These are phyloP conservation scores for Chenopodium album DNA, from an alignment of 148 eudicot species.

Conservation along the genomic window DNA sequence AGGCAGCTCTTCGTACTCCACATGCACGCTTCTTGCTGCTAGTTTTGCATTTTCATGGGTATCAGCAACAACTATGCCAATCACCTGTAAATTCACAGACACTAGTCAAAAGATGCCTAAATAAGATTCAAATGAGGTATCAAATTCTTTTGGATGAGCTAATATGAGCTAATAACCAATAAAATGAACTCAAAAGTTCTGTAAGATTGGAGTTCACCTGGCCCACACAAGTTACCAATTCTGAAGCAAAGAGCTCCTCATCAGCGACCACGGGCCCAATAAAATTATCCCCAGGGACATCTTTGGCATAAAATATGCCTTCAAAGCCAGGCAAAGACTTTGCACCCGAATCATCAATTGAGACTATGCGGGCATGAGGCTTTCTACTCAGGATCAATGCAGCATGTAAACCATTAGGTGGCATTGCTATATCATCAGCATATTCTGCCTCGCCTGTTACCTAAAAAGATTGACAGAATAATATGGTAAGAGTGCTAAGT, in stretches of 20 bases:
- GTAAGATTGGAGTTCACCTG: conserved; percentile 46
- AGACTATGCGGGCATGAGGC: conserved; percentile 93
- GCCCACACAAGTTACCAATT: conserved; percentile 93
- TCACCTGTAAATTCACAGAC: conserved; percentile 46
- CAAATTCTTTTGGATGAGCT: too few relatives aligned
- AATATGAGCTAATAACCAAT: too few relatives aligned
- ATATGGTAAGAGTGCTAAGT: too few relatives aligned
- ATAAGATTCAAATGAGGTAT: neutral
- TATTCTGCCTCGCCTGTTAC: conserved; percentile 98
- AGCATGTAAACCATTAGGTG: conserved; percentile 81
- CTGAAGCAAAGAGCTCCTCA: conserved; percentile 92
- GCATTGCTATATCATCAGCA: conserved; percentile 81
- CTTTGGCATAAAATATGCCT: conserved; percentile 77
- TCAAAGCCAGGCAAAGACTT: conserved; percentile 75
- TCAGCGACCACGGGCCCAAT: conserved; percentile 74
- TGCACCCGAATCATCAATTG: conserved; percentile 77
- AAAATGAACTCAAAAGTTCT: too few relatives aligned
- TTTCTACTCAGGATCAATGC: conserved; percentile 77
- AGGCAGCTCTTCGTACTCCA: conserved; percentile 87
- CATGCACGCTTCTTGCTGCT: conserved; percentile 74
- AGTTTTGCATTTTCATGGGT: conserved; percentile 89
- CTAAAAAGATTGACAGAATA: conserved; percentile 33
- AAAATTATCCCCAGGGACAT: conserved; percentile 73
- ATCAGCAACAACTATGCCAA: conserved; percentile 95
- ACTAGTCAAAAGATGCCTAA: neutral